These are phyloP conservation scores for Lepidium campestre DNA, from an alignment of 441 rosid genomes.

Conservation along the genomic window DNA sequence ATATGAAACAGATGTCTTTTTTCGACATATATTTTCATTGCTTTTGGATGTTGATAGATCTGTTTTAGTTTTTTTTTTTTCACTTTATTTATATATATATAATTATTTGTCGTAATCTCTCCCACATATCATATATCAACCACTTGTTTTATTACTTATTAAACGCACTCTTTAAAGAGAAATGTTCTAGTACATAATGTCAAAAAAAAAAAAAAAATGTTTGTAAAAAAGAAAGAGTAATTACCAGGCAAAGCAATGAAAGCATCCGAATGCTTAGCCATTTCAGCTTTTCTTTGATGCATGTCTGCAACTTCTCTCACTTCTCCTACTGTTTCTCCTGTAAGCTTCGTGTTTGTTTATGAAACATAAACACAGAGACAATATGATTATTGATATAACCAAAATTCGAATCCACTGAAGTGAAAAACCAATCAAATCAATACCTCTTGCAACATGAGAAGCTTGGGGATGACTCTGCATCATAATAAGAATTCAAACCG, in stretches of 20 bases:
- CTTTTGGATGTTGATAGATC: slow-evolving; percentile 18
- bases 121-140: not conserved
- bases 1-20: slow-evolving; percentile 1
- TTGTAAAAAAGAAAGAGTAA: not conserved
- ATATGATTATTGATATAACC: not conserved
- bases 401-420: not conserved
- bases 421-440: not conserved
- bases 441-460: slow-evolving; percentile 24
- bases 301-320: slow-evolving; percentile 52
- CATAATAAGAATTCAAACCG: not conserved
- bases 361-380: not conserved
- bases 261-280: slow-evolving; percentile 57
- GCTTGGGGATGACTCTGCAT: slow-evolving; percentile 18
- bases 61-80: not conserved
- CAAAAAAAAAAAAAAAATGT: not conserved
- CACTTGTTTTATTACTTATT: slow-evolving; percentile 8
- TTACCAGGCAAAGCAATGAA: slow-evolving; percentile 60
- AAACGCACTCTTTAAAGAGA: slow-evolving; percentile 10
- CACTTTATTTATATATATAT: not conserved
- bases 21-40: slow-evolving; percentile 12
- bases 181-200: not conserved
- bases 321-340: slow-evolving; percentile 59
- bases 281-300: slow-evolving; percentile 69
- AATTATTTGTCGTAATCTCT: slow-evolving; percentile 2
- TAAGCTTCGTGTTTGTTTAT: slow-evolving; percentile 30